Evolutionary conservation across 1,139 yeast genomes (phyloP).

Genomic region (Saccharomyces hybrid): DNA sequence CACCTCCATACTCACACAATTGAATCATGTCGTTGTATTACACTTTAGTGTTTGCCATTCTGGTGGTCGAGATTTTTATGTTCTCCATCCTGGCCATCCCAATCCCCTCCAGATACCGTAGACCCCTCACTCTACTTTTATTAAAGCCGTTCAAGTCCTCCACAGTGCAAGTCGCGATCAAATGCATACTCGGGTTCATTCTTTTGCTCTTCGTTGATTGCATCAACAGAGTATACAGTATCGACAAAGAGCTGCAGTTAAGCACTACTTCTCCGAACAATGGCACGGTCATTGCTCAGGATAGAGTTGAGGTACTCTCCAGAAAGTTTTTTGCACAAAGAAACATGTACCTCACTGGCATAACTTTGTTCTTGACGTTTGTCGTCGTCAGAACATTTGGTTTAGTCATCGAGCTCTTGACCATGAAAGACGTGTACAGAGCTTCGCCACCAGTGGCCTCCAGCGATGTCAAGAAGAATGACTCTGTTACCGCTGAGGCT

Average conservation of each 20-base stretch:
- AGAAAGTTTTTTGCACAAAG: slow-evolving; percentile 93
- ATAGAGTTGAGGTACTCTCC: slow-evolving; percentile 34
- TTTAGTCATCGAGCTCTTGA: slow-evolving; percentile 68
- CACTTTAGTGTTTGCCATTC: slow-evolving; percentile 52
- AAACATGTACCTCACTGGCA: slow-evolving; percentile 93
- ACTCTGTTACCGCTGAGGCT: slow-evolving; percentile 26
- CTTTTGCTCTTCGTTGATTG: slow-evolving; percentile 81
- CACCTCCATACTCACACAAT: background rate
- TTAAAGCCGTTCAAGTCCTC: slow-evolving; percentile 65
- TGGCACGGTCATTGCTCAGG: slow-evolving; percentile 16
- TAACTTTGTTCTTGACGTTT: slow-evolving; percentile 81
- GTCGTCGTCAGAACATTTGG: slow-evolving; percentile 81
- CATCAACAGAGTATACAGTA: slow-evolving; percentile 71
- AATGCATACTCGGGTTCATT: slow-evolving; percentile 79
- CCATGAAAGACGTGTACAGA: slow-evolving; percentile 46
- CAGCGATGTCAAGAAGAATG: slow-evolving; percentile 19
- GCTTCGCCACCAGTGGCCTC: slow-evolving; percentile 5
- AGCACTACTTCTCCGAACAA: slow-evolving; percentile 7
- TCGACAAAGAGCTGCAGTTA: slow-evolving; percentile 50
- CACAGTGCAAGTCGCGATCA: slow-evolving; percentile 67
- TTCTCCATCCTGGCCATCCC: slow-evolving; percentile 82
- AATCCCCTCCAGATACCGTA: slow-evolving; percentile 67
- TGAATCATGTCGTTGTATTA: slow-evolving; percentile 29
- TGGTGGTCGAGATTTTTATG: slow-evolving; percentile 70
- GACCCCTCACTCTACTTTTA: slow-evolving; percentile 55